Evolutionary conservation across 2,329 filamentous ascomycete genomes (phyloP), one percentile per base, ranked within the genome.

Genomic region (Macrophomina phaseolina): DNA sequence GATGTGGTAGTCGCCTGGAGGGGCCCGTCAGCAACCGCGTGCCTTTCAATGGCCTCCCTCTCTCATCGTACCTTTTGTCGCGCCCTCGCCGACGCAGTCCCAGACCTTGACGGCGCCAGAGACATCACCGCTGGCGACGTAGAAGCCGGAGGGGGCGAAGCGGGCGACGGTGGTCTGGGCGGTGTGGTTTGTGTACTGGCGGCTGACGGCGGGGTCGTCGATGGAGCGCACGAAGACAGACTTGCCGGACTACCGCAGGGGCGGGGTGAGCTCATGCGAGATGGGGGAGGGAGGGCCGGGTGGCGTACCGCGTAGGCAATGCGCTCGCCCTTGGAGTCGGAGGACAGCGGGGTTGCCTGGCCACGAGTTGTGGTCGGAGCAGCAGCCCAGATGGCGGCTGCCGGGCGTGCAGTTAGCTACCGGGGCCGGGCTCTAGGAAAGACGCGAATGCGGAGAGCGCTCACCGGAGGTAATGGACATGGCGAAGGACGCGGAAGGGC

Each of bases 171-270:
- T 97, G 1, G 95, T 97, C 69, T 90, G 86, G 53, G 91, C 86
- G 55, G 92, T 97, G 82, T 99, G 95, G 73, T 91, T 90, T 14
- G 90, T 96, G 81, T 98, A 99, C 80, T 99, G 94, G 76, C 91
- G 93, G 79, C 90, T 90, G 70, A 90, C 81, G 71, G 92, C 86
- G 63, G 94, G 94, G 77, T 95, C 84, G 82, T 99, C 94, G 82
- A 99, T 97, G 69, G 90, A 94, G 73, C 95, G 93, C 56, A 99
- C 85, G 81, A 97, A 98, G 81, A 99, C 90, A 69, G 94, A 98
- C 84, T 98, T 98, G 76, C 93, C 94, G 64, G 93, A 94, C 93
- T 96, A 72, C 60, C 4, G 8, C n/a, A 23, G 8, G 53, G 40
- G 30, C 51, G 63, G 18, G 48, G 42, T 34, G 12, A 12, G 16